Percentiles rank a stretch among this genome's conserved stretches.
Conservation (phyloP, 1,284 basidiomycete genomes). For the Melampsora americana region DNA sequence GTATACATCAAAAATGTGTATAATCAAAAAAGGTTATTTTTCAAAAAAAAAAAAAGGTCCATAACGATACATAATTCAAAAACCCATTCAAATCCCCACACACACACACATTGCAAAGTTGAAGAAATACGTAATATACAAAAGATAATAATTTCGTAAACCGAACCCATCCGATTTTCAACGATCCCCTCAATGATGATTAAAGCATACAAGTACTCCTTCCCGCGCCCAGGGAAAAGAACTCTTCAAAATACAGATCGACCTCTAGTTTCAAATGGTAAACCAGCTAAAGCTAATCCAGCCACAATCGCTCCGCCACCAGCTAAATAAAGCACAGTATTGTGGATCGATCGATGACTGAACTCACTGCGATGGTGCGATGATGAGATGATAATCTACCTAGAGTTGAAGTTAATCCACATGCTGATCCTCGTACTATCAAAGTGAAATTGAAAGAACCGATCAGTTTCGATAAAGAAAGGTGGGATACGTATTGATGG, state of each 20-base stretch:
- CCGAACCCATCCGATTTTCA: no score
- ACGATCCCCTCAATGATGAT: no score
- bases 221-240: not conserved
- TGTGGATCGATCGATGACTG: not conserved
- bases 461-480: not conserved
- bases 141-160: no score
- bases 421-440: constrained; percentile 1
- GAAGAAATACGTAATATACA: no score
- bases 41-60: no score
- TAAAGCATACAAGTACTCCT: no score
- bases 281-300: not conserved
- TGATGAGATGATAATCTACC: constrained; percentile 8
- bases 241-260: constrained; percentile 2
- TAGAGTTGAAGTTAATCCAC: not conserved
- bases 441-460: not conserved
- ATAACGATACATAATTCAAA: no score
- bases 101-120: no score
- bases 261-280: constrained; percentile 7
- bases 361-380: not conserved
- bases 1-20: no score
- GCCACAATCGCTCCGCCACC: not conserved
- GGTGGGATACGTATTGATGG: no score
- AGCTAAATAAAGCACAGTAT: constrained; percentile 3
- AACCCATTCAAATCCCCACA: no score
- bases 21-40: no score